Base-by-base conservation (phyloP, 202 grass and related monocot species). In the Dendrocalamus latiflorus region DNA sequence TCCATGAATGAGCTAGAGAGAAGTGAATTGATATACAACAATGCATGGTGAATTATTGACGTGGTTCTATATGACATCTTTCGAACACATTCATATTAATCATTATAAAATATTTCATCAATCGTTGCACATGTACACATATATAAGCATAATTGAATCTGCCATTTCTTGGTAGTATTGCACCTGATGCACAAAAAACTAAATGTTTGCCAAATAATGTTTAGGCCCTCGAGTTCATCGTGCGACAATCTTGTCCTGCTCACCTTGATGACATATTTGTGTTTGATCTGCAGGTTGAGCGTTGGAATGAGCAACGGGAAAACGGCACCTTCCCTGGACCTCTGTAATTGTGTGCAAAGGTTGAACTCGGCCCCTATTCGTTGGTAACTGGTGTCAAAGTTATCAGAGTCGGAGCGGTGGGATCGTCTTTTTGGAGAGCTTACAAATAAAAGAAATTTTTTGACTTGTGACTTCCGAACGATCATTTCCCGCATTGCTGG, bases 321-420 rank as follows among this genome's bases (percentile, higher is more conserved):
- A 97, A 94, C 4, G 95, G 95, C 62, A 94, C 95, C 49, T 97
- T 97, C 83, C 95, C 92, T 60, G 95, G 95, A 24, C 95, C 95
- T 77, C 72, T 94, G 51, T 97, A 93, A 90, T 70, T 24, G 22
- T 14, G 25, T 48, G 24, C 41, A 13, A 59, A 25, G 17, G 72
- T 13, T 61, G 30, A 67, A 63, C 26, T 55, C 10, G 42, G 15
- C 43, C 53, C 66, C 74, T 45, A 42, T 66, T 66, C 36, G 39
- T 76, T 25, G 76, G 26, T 88, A 59, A 74, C 79, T 76, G 86
- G 63, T 54, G 15, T 15, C 34, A 55, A 55, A 24, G 39, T 79
- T 85, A 72, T 76, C 78, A 62, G 55, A 44, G 68, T 51, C 30
- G 18, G 78, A 83, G 76, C 30, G 28, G 74, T 80, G 72, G 47